Percentiles rank a stretch among this genome's conserved stretches.
Evolutionary conservation across 805 yeast genomes (phyloP).

Genomic region (Torulaspora delbrueckii): DNA sequence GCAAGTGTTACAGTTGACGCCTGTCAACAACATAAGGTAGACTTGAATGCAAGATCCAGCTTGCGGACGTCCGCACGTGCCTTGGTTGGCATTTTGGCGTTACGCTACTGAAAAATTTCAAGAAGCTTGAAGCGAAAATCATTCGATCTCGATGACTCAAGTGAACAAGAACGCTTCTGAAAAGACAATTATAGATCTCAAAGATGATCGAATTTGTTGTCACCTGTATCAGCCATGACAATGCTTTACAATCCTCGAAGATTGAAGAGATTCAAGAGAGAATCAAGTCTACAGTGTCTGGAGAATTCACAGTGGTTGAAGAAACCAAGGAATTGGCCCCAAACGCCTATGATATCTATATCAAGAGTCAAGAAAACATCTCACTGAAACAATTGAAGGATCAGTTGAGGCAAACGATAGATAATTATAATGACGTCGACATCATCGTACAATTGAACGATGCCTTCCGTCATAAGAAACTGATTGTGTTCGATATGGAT

Average conservation of each 20-base stretch:
- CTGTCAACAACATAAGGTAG: no score
- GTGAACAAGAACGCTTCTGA: no score
- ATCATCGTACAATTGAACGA: conserved; percentile 23
- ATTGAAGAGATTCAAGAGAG: not conserved
- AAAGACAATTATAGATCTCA: not conserved
- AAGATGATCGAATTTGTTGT: conserved; percentile 13
- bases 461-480: conserved; percentile 35
- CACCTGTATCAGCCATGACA: conserved; percentile 17
- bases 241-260: conserved; percentile 2
- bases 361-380: not conserved
- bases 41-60: no score
- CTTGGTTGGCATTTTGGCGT: not conserved
- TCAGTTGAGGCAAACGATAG: conserved; percentile 2
- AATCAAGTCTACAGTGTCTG: conserved; percentile 3
- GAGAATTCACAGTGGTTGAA: conserved; percentile 3
- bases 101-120: conserved; percentile 1
- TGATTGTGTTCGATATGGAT: conserved; percentile 95
- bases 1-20: no score
- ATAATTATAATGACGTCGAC: conserved; percentile 17
- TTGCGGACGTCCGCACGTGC: not conserved
- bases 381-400: conserved; percentile 7
- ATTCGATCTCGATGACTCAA: conserved; percentile 2
- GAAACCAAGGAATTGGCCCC: conserved; percentile 11
- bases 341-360: conserved; percentile 18
- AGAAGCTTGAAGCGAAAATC: not conserved